Base-by-base conservation (phyloP, 169 alveolate genomes). In the Ichthyophthirius multifiliis region DNA sequence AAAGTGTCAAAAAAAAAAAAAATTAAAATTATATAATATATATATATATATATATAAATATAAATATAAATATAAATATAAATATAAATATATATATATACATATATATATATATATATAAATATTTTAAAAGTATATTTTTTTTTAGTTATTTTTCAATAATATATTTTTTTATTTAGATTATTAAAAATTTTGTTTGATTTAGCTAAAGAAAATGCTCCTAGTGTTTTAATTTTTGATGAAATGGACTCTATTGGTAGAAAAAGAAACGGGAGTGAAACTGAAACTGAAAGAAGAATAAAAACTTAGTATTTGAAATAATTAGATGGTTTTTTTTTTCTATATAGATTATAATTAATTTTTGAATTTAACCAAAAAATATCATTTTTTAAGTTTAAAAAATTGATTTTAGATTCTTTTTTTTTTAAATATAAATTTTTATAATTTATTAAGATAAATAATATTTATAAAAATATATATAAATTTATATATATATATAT, bases 221-320 rank as follows among this genome's bases (percentile, higher is more conserved):
- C 99, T 16, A 93, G 98, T 1, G 97, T 98, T 55, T 97, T 98
- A 13, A 98, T 98, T 88, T 98, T 98, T 78, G 99, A 99, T 86
- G 99, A 98, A 82, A 98, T 98, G 39, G 99, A 98, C 90, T 97
- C 99, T 44, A 97, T 98, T 47, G 99, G 99, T 4, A 75, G 90
- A 46, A 86, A 83, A 71, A 83, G 94, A 80, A 67, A 41, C 10
- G 87, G 81, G 34, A 74, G 77, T 12, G 89, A 89, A 43, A 73
- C 79, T 47, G 94, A 89, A 82, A 88, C 91, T 6, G 87, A 75
- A 34, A 73, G 90, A 76, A 74, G 90, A 48, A 79, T 89, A 0
- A 85, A 82, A 75, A 88, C 90, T 1, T 91, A 89, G 44, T 81
- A 85, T 73, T 74, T 89, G 5, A 88, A 75, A 23, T 83, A 89